Evolutionary conservation across 495 filamentous ascomycete genomes (phyloP), one percentile per base, ranked within the genome.

Genomic region (Lepraria neglecta): DNA sequence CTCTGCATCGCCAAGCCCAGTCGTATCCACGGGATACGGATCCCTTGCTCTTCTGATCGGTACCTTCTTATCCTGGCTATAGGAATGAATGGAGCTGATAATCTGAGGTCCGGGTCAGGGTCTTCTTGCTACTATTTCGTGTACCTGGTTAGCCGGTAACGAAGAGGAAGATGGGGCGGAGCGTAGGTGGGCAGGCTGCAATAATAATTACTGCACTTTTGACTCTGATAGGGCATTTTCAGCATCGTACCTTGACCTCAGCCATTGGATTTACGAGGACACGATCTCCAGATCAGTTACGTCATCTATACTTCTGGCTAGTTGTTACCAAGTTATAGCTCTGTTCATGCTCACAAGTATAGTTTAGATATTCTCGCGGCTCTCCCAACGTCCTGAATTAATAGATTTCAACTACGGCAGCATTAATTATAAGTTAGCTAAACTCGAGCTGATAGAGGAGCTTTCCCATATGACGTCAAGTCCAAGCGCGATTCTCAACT

Each of bases 101-200:
- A 28, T 51, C 48, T 6, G 48, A 51, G 28, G 21, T 51, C 48
- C 31, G 27, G 2, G 48, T 51, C 14, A 21, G 48, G 1, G 24
- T 51, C 48, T 51, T 51, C 14, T 51, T 51, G 48, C 48, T 51
- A 28, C 48, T 51, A 14, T 51, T 51, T 30, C 48, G 27, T 17
- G 48, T 51, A 28, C 48, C 48, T 3, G 48, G 52, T 19, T 56
- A 47, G 9, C 30, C 31, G 11, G 60, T 62, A 9, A 62, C 38
- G 42, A 57, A 21, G 42, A 62, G 55, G 42, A 62, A 56, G 40
- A 62, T 45, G 6, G 59, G 59, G 0, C 59, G 50, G 38, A 62
- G 45, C n/a, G 60, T 62, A 4, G 60, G 60, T 50, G 56, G 42
- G 43, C 60, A 62, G 27, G 60, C 60, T 31, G 52, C 60, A 24